phyloP scores from a whole-genome alignment of 192 early-diverging fungal species.

The Podila epigama region DNA sequence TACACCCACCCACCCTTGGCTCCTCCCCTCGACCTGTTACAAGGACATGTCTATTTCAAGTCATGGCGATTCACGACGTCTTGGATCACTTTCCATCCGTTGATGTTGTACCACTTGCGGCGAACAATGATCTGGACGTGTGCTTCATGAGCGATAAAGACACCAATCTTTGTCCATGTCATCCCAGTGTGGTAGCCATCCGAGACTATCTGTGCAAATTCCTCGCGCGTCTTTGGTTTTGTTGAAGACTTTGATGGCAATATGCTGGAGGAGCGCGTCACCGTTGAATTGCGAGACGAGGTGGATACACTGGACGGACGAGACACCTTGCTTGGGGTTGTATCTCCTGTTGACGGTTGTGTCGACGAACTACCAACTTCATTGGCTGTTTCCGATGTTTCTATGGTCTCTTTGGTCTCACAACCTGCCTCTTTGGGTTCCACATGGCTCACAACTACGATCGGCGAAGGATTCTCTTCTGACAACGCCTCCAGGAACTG shows the following conservation, averaged over 20 bases:
- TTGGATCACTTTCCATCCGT: constrained; percentile 50
- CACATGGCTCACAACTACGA: constrained; percentile 40
- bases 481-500: constrained; percentile 13
- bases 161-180: constrained; percentile 56
- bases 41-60: constrained; percentile 8
- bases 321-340: too few relatives aligned
- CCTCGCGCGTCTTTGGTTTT: constrained; percentile 12
- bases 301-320: too few relatives aligned
- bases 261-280: too few relatives aligned
- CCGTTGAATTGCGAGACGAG: too few relatives aligned
- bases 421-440: constrained; percentile 3
- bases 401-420: background rate
- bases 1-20: too few relatives aligned
- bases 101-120: constrained; percentile 52
- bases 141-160: constrained; percentile 50
- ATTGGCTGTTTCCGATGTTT: background rate
- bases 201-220: constrained; percentile 27
- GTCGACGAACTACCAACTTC: too few relatives aligned
- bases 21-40: too few relatives aligned
- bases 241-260: constrained; percentile 2
- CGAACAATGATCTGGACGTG: constrained; percentile 56
- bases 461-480: constrained; percentile 24
- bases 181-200: constrained; percentile 50
- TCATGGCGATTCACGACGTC: constrained; percentile 47
- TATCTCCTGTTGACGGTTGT: too few relatives aligned